Base-by-base conservation (phyloP, 768 basidiomycete species). In the Lanmaoa pseudosensibilis region DNA sequence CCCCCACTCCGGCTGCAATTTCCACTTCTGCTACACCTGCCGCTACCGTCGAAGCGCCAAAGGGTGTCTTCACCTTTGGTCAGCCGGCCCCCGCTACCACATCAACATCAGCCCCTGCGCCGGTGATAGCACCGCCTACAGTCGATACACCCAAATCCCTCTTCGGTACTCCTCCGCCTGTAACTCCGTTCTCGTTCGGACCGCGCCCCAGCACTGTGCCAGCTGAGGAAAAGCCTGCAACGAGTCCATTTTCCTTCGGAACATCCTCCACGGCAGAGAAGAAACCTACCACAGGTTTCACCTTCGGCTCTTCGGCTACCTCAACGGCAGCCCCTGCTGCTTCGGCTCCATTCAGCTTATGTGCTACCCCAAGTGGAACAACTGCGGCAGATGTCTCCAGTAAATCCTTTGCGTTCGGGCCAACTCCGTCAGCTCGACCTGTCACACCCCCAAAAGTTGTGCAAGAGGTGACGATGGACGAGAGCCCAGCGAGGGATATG, bases 381-480 rank as follows among this genome's bases (percentile, higher is more conserved):
- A 65, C 68, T 23, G 69, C 70, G 3, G 66, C 77, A n/a, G 77
- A 80, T 58, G 74, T 74, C 10, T 74, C 81, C 7, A 77, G 67
- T 51, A 84, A 83, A 61, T 68, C 80, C 12, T 87, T 88, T 58
- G 40, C 74, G 15, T 88, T 89, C 56, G 84, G 83, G 34, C 58
- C 73, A 33, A 55, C 78, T 13, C 60, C 73, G 12, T 44, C 70
- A 43, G 69, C 76, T 27, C 76, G 85, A 21, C 78, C 87, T n/a
- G 72, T 75, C 6, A 90, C 88, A 0, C 87, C 88, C 11, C 89
- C 89, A 3, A 83, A 77, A 54, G 75, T 77, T 34, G 86, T 85
- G 44, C 80, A 85, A 47, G 89, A 89, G 56, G 81, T 87, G 60
- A 81, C 73, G 54, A 92, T 92, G 90, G 90, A 92, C 39, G 90